phyloP scores from a whole-genome alignment of 257 asterid species.

The Solanum neorickii region DNA sequence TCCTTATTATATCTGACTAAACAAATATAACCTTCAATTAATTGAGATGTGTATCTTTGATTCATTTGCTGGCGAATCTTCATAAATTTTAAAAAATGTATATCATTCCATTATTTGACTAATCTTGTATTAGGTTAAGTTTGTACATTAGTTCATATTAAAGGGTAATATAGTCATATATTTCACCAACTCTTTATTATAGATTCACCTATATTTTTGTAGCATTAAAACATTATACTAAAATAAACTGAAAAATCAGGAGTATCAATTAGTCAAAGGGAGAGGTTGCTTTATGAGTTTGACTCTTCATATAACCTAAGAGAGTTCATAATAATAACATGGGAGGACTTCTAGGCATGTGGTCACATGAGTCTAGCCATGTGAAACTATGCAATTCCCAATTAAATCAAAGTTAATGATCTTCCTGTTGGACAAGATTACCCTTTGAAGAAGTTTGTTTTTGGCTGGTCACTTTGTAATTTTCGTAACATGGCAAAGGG shows the following conservation, averaged over 20 bases:
- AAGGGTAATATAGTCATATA: background rate
- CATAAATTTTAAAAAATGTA: background rate
- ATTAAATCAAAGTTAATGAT: constrained; percentile 14
- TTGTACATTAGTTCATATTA: background rate
- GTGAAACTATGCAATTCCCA: constrained; percentile 35
- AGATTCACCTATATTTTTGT: background rate
- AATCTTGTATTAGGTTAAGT: background rate
- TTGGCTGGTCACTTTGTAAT: background rate
- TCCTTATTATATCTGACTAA: background rate
- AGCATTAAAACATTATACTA: background rate
- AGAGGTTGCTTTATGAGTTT: constrained; percentile 8
- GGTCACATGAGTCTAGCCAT: constrained; percentile 67
- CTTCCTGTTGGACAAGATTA: constrained; percentile 3
- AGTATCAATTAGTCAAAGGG: constrained; percentile 21
- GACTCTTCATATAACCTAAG: constrained; percentile 8
- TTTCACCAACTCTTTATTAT: background rate
- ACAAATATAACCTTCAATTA: background rate
- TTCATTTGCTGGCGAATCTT: background rate
- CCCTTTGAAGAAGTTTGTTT: constrained; percentile 5
- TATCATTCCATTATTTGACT: background rate
- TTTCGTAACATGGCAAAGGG: constrained; percentile 15
- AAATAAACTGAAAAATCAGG: constrained; percentile 3
- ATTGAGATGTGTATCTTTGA: background rate
- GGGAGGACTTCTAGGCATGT: constrained; percentile 50
- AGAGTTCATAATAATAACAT: constrained; percentile 32